phyloP scores from a whole-genome alignment of 176 grass and related monocot species.

The Stipa capillata region DNA sequence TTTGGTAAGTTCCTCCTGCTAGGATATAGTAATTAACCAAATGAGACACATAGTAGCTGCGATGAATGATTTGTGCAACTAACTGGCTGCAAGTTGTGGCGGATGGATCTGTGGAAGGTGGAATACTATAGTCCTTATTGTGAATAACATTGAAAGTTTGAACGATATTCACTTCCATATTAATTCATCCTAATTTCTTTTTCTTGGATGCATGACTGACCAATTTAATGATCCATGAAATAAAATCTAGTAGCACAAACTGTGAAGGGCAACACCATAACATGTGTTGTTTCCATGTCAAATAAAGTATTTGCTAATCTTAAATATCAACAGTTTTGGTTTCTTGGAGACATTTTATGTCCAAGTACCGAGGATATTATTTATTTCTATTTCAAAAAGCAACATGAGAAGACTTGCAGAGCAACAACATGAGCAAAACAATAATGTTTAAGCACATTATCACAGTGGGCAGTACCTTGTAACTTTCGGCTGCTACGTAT shows the following conservation, averaged over 20 bases:
- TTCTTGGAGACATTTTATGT: neutral
- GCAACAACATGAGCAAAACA: neutral
- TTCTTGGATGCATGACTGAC: neutral
- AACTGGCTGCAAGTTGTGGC: neutral
- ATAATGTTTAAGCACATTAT: neutral
- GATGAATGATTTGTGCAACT: neutral
- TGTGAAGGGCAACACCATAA: neutral
- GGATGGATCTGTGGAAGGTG: neutral
- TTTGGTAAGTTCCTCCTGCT: neutral
- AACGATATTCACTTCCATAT: neutral
- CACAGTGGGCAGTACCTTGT: slow-evolving; percentile 50
- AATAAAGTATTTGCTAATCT: neutral
- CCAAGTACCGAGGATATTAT: neutral
- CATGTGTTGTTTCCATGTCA: neutral
- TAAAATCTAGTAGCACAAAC: neutral
- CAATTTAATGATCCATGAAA: neutral
- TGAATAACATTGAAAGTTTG: neutral
- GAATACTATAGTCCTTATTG: neutral
- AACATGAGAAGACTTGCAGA: neutral
- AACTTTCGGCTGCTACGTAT: slow-evolving; percentile 97
- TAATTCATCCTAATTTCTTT: neutral
- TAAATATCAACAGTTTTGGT: neutral
- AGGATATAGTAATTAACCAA: neutral
- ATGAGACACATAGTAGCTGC: neutral
- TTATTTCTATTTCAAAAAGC: neutral